Conservation (phyloP, 306 rosid species). For the Quercus rubra region DNA sequence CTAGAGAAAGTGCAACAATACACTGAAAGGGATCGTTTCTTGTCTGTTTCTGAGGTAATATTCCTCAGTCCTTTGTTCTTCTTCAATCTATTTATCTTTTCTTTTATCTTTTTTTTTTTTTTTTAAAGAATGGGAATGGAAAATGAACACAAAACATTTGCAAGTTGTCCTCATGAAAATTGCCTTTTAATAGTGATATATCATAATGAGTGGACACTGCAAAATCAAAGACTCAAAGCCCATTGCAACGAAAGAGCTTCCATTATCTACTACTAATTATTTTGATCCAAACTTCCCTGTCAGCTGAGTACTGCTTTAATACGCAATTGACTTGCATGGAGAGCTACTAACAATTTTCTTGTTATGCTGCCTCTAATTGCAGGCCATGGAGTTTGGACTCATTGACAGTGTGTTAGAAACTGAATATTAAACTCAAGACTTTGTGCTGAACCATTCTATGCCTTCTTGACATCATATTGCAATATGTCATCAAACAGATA, state of each 20-base stretch:
- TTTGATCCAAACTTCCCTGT: background rate
- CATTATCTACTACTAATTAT: background rate
- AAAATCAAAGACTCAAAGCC: background rate
- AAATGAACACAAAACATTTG: background rate
- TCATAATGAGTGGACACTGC: background rate
- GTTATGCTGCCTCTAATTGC: conserved; percentile 22
- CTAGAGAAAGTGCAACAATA: conserved; percentile 81
- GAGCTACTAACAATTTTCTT: background rate
- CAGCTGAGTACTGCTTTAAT: background rate
- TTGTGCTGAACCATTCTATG: conserved; percentile 5
- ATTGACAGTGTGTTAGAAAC: conserved; percentile 89
- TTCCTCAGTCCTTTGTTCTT: background rate
- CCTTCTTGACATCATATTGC: conserved; percentile 1
- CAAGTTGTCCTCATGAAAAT: background rate
- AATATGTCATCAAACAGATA: conserved; percentile 8
- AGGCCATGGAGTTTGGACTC: conserved; percentile 96
- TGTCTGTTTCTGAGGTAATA: conserved; percentile 83
- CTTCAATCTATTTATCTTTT: background rate
- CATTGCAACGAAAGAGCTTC: background rate
- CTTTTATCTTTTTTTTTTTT: background rate
- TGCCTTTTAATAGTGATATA: background rate
- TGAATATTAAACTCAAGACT: conserved; percentile 52
- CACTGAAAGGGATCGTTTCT: conserved; percentile 89
- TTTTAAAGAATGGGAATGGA: background rate
- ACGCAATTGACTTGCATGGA: background rate